A percentile compares a stretch with the other conserved stretches of the same genome.
Conservation (phyloP, 768 basidiomycete genomes). For the Termitomyces sp. region DNA sequence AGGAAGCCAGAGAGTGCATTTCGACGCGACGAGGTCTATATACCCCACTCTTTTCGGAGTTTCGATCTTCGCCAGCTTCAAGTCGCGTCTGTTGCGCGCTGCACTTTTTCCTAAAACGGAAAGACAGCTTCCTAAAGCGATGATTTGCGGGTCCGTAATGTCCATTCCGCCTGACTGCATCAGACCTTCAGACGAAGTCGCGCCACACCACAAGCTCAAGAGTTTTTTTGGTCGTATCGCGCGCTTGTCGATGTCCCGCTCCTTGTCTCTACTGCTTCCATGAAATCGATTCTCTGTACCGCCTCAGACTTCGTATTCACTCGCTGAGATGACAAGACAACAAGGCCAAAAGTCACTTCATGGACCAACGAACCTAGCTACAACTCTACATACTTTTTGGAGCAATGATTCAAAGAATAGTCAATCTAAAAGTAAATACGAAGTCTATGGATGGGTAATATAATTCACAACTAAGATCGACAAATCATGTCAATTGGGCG, state of each 20-base stretch:
- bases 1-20: not conserved
- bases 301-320: not conserved
- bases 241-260: no score
- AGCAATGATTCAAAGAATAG: not conserved
- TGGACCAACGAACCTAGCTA: not conserved
- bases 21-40: constrained; percentile 10
- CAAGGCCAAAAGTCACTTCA: not conserved
- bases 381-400: not conserved
- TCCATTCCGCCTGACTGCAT: not conserved
- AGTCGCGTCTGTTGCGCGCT: not conserved
- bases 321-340: not conserved
- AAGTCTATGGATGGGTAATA: not conserved
- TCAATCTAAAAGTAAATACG: not conserved
- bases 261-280: not conserved
- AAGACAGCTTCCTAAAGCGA: constrained; percentile 6
- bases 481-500: not conserved
- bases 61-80: constrained; percentile 11
- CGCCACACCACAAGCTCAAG: not conserved
- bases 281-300: no score
- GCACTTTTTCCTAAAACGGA: constrained; percentile 5
- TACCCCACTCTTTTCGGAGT: constrained; percentile 14
- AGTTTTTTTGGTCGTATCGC: no score
- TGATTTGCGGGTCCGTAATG: not conserved
- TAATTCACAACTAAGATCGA: not conserved
- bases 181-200: constrained; percentile 9